Conservation (phyloP, 257 asterid genomes). For the Striga asiatica region DNA sequence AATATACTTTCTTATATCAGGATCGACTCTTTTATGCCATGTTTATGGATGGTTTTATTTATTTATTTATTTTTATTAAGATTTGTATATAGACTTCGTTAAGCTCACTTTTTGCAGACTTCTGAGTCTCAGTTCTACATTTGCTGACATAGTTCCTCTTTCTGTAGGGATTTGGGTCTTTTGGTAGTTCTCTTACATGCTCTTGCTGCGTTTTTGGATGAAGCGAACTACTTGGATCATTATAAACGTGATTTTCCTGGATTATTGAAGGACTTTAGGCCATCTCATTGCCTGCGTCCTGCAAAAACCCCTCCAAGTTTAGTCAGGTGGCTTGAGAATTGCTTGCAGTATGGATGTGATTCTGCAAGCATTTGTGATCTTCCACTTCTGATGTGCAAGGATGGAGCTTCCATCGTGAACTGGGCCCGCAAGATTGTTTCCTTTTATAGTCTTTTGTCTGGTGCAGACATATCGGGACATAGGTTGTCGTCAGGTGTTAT, state of each 20-base stretch:
- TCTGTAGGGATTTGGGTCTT: conserved; percentile 73
- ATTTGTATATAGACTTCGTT: conserved; percentile 6
- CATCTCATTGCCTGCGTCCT: conserved; percentile 23
- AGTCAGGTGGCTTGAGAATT: conserved; percentile 84
- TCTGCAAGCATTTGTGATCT: conserved; percentile 56
- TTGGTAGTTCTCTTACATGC: conserved; percentile 63
- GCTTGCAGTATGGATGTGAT: conserved; percentile 61
- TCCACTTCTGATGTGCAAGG: conserved; percentile 59
- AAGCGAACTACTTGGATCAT: conserved; percentile 74
- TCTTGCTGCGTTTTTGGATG: conserved; percentile 58
- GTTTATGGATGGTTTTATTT: background rate
- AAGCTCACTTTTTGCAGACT: conserved; percentile 2
- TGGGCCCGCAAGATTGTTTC: conserved; percentile 88
- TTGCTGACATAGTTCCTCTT: conserved; percentile 14
- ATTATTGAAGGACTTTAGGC: conserved; percentile 31
- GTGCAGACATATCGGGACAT: conserved; percentile 55
- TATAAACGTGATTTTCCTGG: conserved; percentile 82
- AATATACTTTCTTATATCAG: background rate
- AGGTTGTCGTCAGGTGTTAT: conserved; percentile 72
- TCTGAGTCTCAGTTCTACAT: conserved; percentile 1
- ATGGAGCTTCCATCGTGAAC: conserved; percentile 53
- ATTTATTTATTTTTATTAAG: conserved; percentile 3
- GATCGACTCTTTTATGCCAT: background rate
- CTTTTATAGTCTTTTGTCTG: conserved; percentile 83
- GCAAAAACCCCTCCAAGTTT: conserved; percentile 62